Evolutionary conservation across 345 rosid species (phyloP).

Genomic region (Crucihimalaya himalaica): DNA sequence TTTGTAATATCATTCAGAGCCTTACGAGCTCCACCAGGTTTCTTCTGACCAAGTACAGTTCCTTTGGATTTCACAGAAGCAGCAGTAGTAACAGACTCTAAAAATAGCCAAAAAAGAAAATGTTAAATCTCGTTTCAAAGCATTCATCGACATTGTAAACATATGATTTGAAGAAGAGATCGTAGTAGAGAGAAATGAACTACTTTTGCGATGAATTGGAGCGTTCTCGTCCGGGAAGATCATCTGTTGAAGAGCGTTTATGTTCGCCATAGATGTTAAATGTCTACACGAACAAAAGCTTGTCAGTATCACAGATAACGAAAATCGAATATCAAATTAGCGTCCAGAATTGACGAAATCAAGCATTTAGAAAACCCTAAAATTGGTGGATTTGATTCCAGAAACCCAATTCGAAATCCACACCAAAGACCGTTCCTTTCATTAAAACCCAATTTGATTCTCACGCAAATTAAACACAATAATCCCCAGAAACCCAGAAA

Average conservation of each 20-base stretch:
- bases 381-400: not conserved
- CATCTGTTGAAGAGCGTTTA: slow-evolving; percentile 33
- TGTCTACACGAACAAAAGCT: not conserved
- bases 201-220: slow-evolving; percentile 37
- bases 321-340: too few species aligned
- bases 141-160: not conserved
- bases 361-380: too few species aligned
- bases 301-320: too few species aligned
- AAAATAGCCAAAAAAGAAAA: not conserved
- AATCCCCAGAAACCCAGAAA: not conserved
- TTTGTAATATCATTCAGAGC: slow-evolving; percentile 64
- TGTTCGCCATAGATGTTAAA: slow-evolving; percentile 31
- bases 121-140: not conserved
- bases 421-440: not conserved
- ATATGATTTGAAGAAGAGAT: not conserved
- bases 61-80: slow-evolving; percentile 42
- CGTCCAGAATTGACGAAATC: too few species aligned
- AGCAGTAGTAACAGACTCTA: slow-evolving; percentile 36
- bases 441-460: not conserved
- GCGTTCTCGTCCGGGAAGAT: slow-evolving; percentile 42
- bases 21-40: slow-evolving; percentile 47
- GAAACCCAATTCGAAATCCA: not conserved
- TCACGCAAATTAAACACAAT: not conserved
- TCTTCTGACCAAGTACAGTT: slow-evolving; percentile 46
- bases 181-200: not conserved